Evolutionary conservation across 495 filamentous ascomycete species (phyloP).

Genomic region (Trichoderma gamsii): DNA sequence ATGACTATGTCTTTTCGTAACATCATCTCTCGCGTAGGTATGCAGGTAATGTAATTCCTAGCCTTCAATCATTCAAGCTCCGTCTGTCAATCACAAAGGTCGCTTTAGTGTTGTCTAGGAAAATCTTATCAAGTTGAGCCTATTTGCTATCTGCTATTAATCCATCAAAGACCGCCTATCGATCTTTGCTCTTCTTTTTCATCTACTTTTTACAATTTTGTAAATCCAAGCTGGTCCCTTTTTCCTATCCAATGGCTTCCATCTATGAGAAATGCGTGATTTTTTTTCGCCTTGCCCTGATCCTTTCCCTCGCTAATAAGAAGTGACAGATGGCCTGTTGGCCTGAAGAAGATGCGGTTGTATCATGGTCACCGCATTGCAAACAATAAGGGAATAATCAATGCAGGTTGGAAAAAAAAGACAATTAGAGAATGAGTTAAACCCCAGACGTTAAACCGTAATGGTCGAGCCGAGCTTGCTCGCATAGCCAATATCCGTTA

Average conservation of each 20-base stretch:
- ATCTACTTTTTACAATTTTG: slow-evolving; percentile 18
- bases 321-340: background rate
- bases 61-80: no score
- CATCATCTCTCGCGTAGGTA: background rate
- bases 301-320: background rate
- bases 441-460: background rate
- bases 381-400: background rate
- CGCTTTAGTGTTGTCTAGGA: no score
- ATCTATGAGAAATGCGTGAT: background rate
- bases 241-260: background rate
- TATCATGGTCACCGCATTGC: background rate
- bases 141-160: background rate
- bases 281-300: background rate
- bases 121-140: no score
- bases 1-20: background rate
- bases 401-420: background rate
- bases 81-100: no score
- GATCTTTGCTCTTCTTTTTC: background rate
- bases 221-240: background rate
- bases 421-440: background rate
- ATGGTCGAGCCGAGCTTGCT: slow-evolving; percentile 11
- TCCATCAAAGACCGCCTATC: background rate
- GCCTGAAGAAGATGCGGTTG: background rate
- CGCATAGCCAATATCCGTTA: background rate
- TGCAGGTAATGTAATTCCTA: no score